Evolutionary conservation across 2,329 filamentous ascomycete species (phyloP), one percentile per base, ranked within the genome.

Genomic region (Fusarium begoniae): DNA sequence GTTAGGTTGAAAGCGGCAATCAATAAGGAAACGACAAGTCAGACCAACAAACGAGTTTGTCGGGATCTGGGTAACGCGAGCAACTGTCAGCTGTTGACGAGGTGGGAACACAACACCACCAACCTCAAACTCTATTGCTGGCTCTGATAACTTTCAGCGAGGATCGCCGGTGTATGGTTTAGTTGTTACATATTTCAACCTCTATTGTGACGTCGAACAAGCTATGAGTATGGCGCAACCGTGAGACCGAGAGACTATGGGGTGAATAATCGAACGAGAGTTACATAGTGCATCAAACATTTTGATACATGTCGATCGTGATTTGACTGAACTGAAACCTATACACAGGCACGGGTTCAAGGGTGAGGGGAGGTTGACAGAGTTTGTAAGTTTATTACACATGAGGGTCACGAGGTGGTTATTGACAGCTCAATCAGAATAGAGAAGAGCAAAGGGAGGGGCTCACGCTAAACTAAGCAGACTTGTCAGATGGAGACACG

Each of bases 401-500:
- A 26, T 69, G 38, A 35, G 43, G 66, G 71, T 74, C 71, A 73
- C 71, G 58, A 58, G 71, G 59, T 67, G 56, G 37, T 53, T 53
- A 32, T 37, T 63, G 63, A 50, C 63, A 68, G 55, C 35, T 63
- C 60, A 51, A 74, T 62, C 66, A 58, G 54, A 37, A 37, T 18
- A 32, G 22, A 20, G 38, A 55, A 40, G 26, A 45, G 50, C 38
- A 70, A 54, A 59, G 56, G 50, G 58, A 40, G 45, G 47, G 24
- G 43, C 28, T 48, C 48, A 37, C 48, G 63, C 66, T 70, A 66
- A 41, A 66, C 41, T 38, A 41, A 59, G 51, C 38, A 70, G 66
- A 66, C 53, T 53, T 70, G 72, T 63, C 67, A 50, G 63, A 74
- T 61, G 71, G 58, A 48, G 67, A 70, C 51, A 59, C 66, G 59